phyloP scores from a whole-genome alignment of 768 basidiomycete genomes.

The Dioszegia crocea region DNA sequence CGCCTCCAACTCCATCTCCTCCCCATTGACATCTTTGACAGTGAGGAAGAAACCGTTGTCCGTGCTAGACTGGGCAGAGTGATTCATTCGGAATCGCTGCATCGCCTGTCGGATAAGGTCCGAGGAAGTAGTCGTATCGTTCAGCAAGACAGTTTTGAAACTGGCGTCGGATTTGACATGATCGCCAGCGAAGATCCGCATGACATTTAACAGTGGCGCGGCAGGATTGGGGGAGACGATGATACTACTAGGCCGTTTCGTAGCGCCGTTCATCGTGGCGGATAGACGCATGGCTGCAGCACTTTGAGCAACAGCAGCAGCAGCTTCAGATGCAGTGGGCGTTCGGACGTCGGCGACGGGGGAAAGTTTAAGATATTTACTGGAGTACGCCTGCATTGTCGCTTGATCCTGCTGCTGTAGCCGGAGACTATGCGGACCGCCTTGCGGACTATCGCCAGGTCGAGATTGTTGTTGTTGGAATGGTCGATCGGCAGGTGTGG shows the following conservation, averaged over 20 bases:
- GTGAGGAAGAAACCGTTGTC: conserved; percentile 79
- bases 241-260: conserved; percentile 45
- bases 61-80: conserved; percentile 52
- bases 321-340: conserved; percentile 65
- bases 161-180: conserved; percentile 89
- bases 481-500: conserved; percentile 9
- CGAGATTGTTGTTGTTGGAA: background rate
- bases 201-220: conserved; percentile 83
- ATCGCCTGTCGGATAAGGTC: conserved; percentile 89
- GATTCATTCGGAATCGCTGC: conserved; percentile 78
- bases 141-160: conserved; percentile 95
- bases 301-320: conserved; percentile 62
- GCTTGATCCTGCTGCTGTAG: conserved; percentile 83
- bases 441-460: conserved; percentile 52
- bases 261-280: conserved; percentile 23
- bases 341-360: conserved; percentile 64
- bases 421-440: conserved; percentile 57
- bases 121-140: conserved; percentile 71
- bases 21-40: conserved; percentile 87
- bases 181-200: conserved; percentile 91
- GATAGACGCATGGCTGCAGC: conserved; percentile 46
- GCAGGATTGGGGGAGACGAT: conserved; percentile 56
- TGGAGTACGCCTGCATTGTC: conserved; percentile 78
- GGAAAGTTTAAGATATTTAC: conserved; percentile 76
- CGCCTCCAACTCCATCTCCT: conserved; percentile 61